phyloP scores from a whole-genome alignment of 148 eudicot species.

The Selenicereus undatus region DNA sequence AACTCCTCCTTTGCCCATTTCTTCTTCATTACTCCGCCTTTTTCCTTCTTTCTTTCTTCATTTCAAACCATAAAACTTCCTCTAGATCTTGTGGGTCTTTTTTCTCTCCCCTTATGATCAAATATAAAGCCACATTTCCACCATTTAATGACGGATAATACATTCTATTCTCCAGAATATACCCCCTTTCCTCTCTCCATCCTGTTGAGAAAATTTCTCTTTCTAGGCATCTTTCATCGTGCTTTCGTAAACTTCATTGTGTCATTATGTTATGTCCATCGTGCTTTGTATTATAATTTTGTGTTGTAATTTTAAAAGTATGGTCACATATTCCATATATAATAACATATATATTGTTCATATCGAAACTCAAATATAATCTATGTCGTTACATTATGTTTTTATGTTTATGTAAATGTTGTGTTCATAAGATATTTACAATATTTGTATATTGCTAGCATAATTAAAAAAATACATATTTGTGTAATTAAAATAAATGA shows the following conservation, averaged over 20 bases:
- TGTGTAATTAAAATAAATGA: too few species aligned
- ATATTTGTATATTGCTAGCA: too few species aligned
- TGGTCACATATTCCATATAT: too few species aligned
- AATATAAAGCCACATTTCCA: background rate
- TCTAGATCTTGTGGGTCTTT: background rate
- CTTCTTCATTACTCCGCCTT: background rate
- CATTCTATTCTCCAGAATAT: background rate
- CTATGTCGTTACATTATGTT: too few species aligned
- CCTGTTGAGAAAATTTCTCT: background rate
- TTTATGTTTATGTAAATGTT: too few species aligned
- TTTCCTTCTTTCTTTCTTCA: background rate
- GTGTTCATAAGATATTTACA: too few species aligned
- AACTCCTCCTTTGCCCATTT: background rate
- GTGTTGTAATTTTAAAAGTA: too few species aligned
- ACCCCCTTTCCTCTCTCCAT: conserved; percentile 2
- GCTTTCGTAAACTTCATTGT: background rate
- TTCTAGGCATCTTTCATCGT: background rate
- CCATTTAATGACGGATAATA: background rate
- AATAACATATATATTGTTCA: too few species aligned
- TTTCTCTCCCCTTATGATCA: background rate
- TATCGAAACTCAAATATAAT: too few species aligned
- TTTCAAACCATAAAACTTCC: background rate
- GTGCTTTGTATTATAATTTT: too few species aligned
- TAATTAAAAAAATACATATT: too few species aligned
- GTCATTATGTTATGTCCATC: too few species aligned